Base-by-base conservation (phyloP, 2,329 filamentous ascomycete species). In the Dissoconium aciculare region DNA sequence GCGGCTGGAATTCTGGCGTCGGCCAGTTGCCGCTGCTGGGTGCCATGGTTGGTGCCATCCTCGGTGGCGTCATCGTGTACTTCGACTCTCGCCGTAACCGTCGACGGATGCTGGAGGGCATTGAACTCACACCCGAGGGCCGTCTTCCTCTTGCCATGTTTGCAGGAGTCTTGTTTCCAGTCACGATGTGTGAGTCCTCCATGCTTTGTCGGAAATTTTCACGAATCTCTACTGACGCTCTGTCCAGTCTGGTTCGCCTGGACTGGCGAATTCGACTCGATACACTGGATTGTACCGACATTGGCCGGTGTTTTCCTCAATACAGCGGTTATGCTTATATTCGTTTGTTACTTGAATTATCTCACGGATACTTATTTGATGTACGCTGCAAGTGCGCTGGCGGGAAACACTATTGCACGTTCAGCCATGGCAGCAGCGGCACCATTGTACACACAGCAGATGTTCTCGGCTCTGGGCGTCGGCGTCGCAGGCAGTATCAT, bases 1-100 rank as follows among this genome's bases (percentile, higher is more conserved):
- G 66, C 2, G 65, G 64, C 1, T 71, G 66, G 66, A 70, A 67
- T 37, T 39, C 58, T 0, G 66, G 66, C 5, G 60, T 67, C 2
- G 64, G 63, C 4, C 59, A 67, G 33, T 47, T 71, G 1, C 64
- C 66, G 2, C 49, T 70, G 5, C 45, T 70, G 3, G 66, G 66
- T 2, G 60, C 60, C 3, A 53, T 60, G 9, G 38, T 67, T 3
- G 67, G 67, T 4, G 59, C 64, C 1, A 36, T 56, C 4, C 37
- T 68, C 0, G 67, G 63, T 5, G 56, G 56, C 2, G 17, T 46
- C 1, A 44, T 63, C 10, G 54, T 67, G 5, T 42, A 61, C 29
- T 41, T 51, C 11, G 58, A 65, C 26, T 60, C 58, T 0, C 49
- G 42, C 3, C 40, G 51, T 1, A 54, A 56, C 27, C 47, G 48